These are phyloP conservation scores for Colletotrichum lindemuthianum DNA, from an alignment of 2,329 filamentous ascomycete species.

Conservation along the genomic window DNA sequence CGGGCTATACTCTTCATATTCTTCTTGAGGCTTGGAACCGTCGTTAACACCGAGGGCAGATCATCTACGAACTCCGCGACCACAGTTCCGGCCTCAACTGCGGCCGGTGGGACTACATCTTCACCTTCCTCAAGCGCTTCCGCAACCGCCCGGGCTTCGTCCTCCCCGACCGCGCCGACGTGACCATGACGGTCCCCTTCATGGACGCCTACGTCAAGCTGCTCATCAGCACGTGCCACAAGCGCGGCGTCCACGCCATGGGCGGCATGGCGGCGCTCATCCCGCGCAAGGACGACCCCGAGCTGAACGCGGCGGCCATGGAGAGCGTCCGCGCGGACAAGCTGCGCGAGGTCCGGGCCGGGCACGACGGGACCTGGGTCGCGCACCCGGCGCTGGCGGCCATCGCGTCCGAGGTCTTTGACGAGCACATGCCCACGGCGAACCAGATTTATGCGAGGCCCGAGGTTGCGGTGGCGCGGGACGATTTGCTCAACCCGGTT, in stretches of 20 bases:
- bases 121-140: slow-evolving; percentile 95
- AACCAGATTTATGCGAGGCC: slow-evolving; percentile 88
- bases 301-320: slow-evolving; percentile 88
- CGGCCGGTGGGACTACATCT: slow-evolving; percentile 95
- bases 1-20: too few species aligned
- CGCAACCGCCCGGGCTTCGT: slow-evolving; percentile 86
- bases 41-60: slow-evolving; percentile 50
- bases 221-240: slow-evolving; percentile 91
- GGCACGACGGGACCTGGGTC: slow-evolving; percentile 91
- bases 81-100: slow-evolving; percentile 92
- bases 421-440: slow-evolving; percentile 91
- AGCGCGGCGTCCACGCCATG: slow-evolving; percentile 90
- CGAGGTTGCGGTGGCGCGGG: slow-evolving; percentile 79
- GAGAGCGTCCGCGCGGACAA: slow-evolving; percentile 86
- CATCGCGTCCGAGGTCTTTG: slow-evolving; percentile 88
- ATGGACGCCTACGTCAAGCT: slow-evolving; percentile 90
- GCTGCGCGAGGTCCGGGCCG: slow-evolving; percentile 85
- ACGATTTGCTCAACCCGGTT: slow-evolving; percentile 91
- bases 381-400: slow-evolving; percentile 85
- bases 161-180: slow-evolving; percentile 82
- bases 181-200: slow-evolving; percentile 93
- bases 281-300: slow-evolving; percentile 87
- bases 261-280: slow-evolving; percentile 94
- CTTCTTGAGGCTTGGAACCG: neutral
- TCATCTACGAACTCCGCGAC: slow-evolving; percentile 92